These are phyloP conservation scores for Wickerhamiella spandovensis DNA, from an alignment of 805 yeast species.

Conservation along the genomic window DNA sequence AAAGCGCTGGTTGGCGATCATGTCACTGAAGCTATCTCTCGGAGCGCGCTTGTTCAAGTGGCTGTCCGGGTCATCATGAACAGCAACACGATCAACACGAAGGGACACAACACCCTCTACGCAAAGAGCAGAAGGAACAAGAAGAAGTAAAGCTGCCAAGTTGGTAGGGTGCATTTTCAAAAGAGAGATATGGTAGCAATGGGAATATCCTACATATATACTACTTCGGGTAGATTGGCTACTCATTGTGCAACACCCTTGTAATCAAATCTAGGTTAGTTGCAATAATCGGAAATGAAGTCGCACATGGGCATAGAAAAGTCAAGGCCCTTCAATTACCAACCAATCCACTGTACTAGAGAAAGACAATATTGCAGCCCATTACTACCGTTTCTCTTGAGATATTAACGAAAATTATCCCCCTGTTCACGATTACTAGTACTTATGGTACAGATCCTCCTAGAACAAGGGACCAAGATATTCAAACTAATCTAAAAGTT, in stretches of 20 bases:
- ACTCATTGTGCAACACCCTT: not conserved
- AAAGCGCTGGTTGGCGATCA: slow-evolving; percentile 23
- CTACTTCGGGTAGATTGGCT: not conserved
- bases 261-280: not conserved
- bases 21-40: slow-evolving; percentile 1
- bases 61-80: not conserved
- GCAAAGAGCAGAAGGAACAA: not conserved
- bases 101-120: slow-evolving; percentile 1
- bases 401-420: too few relatives aligned
- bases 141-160: not conserved
- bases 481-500: not conserved
- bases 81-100: not conserved
- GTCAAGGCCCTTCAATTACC: not conserved
- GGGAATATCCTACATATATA: not conserved
- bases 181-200: not conserved
- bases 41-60: not conserved
- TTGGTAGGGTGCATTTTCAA: not conserved
- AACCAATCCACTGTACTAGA: too few relatives aligned
- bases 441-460: too few relatives aligned
- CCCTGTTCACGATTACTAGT: too few relatives aligned
- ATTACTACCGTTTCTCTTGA: too few relatives aligned
- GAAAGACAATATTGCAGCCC: too few relatives aligned
- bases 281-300: not conserved
- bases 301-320: not conserved
- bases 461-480: not conserved